Evolutionary conservation across 1,284 basidiomycete genomes (phyloP).

Genomic region (Ustilago esculenta): DNA sequence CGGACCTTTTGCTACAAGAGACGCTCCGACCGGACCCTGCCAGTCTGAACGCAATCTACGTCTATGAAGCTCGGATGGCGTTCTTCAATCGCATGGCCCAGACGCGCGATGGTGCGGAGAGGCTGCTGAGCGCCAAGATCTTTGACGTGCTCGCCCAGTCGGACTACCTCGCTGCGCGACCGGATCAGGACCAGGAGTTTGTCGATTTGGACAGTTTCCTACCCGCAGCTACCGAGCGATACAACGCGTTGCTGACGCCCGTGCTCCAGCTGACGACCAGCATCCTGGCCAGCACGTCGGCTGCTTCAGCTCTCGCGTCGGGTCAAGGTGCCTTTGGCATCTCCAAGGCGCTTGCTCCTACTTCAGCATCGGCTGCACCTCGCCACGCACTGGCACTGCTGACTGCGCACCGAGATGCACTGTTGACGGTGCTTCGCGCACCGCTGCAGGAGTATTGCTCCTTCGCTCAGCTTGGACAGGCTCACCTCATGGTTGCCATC

Average conservation of each 20-base stretch:
- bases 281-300: slow-evolving; percentile 68
- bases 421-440: slow-evolving; percentile 80
- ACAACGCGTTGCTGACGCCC: slow-evolving; percentile 87
- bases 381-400: slow-evolving; percentile 78
- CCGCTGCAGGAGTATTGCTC: slow-evolving; percentile 74
- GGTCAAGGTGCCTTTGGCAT: slow-evolving; percentile 23
- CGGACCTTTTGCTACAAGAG: slow-evolving; percentile 80
- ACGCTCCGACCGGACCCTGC: slow-evolving; percentile 89
- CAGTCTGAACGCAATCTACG: slow-evolving; percentile 90
- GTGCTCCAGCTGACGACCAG: slow-evolving; percentile 79
- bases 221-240: slow-evolving; percentile 84
- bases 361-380: slow-evolving; percentile 34
- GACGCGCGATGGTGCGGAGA: slow-evolving; percentile 82
- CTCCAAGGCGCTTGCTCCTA: slow-evolving; percentile 33
- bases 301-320: slow-evolving; percentile 46
- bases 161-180: slow-evolving; percentile 83
- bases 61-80: slow-evolving; percentile 93
- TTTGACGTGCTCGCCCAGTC: slow-evolving; percentile 83
- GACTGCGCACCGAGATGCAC: slow-evolving; percentile 79
- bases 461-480: slow-evolving; percentile 78
- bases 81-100: slow-evolving; percentile 85
- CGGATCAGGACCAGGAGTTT: slow-evolving; percentile 81
- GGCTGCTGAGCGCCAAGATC: slow-evolving; percentile 81
- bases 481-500: slow-evolving; percentile 76
- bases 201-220: slow-evolving; percentile 86